Evolutionary conservation across 805 yeast species (phyloP).

Genomic region (Candida stauntonica): DNA sequence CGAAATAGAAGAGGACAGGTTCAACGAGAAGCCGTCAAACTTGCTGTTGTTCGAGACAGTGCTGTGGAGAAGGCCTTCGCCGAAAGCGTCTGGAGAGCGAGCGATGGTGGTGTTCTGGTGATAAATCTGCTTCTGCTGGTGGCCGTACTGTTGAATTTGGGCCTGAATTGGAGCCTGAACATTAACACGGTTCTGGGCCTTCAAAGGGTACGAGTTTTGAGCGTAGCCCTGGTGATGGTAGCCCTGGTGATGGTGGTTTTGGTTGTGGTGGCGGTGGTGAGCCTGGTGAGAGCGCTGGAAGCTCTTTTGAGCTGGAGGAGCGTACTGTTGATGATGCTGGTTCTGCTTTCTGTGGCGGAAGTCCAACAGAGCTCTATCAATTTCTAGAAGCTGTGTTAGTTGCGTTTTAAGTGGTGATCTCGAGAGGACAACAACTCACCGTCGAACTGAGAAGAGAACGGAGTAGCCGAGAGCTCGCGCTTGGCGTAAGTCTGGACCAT

Average conservation of each 20-base stretch:
- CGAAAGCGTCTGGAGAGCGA: constrained; percentile 21
- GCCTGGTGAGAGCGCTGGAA: constrained; percentile 1
- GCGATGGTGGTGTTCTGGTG: constrained; percentile 9
- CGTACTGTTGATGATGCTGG: constrained; percentile 3
- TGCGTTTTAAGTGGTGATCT: no score
- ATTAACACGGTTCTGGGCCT: no score
- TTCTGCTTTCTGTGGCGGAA: constrained; percentile 21
- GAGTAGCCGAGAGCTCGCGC: constrained; percentile 7
- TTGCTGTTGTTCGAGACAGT: constrained; percentile 7
- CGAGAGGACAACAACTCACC: no score
- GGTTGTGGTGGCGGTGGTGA: neutral
- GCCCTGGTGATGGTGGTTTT: neutral
- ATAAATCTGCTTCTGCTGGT: constrained; percentile 2
- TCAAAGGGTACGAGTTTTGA: no score
- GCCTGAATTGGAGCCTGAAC: no score
- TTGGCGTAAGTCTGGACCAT: constrained; percentile 2
- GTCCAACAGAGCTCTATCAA: constrained; percentile 25
- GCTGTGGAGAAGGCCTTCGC: constrained; percentile 15
- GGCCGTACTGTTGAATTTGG: neutral
- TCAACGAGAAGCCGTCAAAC: constrained; percentile 11
- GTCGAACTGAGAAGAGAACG: neutral
- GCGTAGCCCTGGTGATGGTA: neutral
- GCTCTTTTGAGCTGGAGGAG: no score
- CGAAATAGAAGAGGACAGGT: constrained; percentile 23
- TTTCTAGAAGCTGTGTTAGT: constrained; percentile 16